phyloP scores from a whole-genome alignment of 2,329 filamentous ascomycete genomes.

The Pyrenophora tritici-repentis region DNA sequence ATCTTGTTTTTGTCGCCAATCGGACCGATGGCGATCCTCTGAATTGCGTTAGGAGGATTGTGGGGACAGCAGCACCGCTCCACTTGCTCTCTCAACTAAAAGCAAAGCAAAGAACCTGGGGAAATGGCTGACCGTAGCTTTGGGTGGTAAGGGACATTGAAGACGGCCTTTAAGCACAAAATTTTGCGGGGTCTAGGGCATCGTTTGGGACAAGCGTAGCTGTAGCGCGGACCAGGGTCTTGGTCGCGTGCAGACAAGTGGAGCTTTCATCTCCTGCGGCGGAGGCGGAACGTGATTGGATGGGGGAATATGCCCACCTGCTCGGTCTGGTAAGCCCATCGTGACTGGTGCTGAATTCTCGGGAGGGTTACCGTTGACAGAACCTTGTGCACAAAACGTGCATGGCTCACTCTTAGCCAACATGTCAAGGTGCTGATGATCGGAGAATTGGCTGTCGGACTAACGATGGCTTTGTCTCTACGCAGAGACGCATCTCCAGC shows the following conservation, averaged over 20 bases:
- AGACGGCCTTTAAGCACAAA: constrained; percentile 27
- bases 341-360: background rate
- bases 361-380: background rate
- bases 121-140: constrained; percentile 18
- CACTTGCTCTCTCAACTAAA: constrained; percentile 3
- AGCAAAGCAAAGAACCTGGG: constrained; percentile 18
- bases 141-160: constrained; percentile 19
- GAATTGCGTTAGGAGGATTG: constrained; percentile 3
- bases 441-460: constrained; percentile 4
- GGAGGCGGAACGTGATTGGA: constrained; percentile 17
- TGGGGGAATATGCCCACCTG: constrained; percentile 13
- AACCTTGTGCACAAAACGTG: constrained; percentile 3
- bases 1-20: background rate
- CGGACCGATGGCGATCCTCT: constrained; percentile 7
- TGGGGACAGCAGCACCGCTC: constrained; percentile 7
- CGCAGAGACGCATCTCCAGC: background rate
- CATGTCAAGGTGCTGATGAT: constrained; percentile 2
- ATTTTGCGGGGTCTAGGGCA: constrained; percentile 27
- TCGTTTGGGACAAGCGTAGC: constrained; percentile 7
- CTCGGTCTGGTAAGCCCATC: constrained; percentile 13
- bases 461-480: background rate
- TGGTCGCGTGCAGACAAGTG: constrained; percentile 27
- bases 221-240: constrained; percentile 15
- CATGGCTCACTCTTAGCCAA: constrained; percentile 8
- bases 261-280: constrained; percentile 16